phyloP scores from a whole-genome alignment of 108 stramenopile genomes.

The Pinguiococcus pyrenoidosus region DNA sequence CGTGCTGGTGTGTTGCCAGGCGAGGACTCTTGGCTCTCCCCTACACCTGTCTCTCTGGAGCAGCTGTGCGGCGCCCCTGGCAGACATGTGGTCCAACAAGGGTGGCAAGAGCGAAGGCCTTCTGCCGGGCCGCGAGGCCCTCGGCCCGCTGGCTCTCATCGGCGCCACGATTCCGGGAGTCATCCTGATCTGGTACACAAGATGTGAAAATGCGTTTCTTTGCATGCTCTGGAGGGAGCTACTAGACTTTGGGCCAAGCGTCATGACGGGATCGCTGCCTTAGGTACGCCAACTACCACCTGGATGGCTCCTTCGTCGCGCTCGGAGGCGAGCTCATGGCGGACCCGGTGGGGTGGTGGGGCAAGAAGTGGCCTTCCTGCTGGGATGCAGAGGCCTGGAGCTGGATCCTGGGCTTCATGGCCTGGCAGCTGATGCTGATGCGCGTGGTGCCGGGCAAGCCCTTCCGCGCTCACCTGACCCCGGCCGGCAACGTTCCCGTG shows the following conservation, averaged over 20 bases:
- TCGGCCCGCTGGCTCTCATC: slow-evolving; percentile 13
- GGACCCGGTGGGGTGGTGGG: slow-evolving; percentile 5
- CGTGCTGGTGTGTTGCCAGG: no score
- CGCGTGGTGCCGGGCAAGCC: slow-evolving; percentile 56
- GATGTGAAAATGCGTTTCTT: no score
- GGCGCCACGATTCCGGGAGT: slow-evolving; percentile 6
- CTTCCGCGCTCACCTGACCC: slow-evolving; percentile 45
- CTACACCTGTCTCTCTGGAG: no score
- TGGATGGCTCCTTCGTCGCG: background rate
- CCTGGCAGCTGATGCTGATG: slow-evolving; percentile 57
- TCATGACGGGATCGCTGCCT: no score
- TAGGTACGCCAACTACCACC: slow-evolving; percentile 8
- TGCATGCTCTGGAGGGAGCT: no score
- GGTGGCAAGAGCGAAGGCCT: slow-evolving; percentile 14
- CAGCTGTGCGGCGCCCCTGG: no score
- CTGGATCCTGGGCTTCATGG: slow-evolving; percentile 52
- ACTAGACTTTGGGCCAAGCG: no score
- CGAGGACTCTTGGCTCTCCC: no score
- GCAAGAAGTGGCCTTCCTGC: slow-evolving; percentile 22
- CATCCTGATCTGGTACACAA: no score
- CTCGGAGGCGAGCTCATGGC: slow-evolving; percentile 3
- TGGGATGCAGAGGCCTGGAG: slow-evolving; percentile 46
- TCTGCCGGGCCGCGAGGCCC: slow-evolving; percentile 9
- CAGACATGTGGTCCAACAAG: no score
- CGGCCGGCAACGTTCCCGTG: slow-evolving; percentile 52